Evolutionary conservation across 2,329 filamentous ascomycete genomes (phyloP).

Genomic region (Diaporthe vexans): DNA sequence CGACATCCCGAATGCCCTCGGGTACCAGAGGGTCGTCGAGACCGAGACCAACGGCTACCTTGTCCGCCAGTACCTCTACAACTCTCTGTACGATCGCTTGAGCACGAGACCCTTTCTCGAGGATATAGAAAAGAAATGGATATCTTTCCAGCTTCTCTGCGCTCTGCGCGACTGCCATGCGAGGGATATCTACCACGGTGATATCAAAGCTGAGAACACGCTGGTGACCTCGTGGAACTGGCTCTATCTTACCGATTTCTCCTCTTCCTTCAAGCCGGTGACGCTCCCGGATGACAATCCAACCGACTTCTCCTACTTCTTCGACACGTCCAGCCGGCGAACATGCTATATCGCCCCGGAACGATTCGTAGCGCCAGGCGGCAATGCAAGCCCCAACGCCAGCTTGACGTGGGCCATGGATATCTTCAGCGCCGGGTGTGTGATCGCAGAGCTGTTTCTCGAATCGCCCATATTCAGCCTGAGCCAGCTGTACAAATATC

Average conservation of each 20-base stretch:
- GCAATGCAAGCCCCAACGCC: conserved; percentile 71
- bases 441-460: conserved; percentile 95
- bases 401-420: conserved; percentile 94
- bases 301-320: conserved; percentile 97
- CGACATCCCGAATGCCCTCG: conserved; percentile 90
- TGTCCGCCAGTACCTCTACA: conserved; percentile 95
- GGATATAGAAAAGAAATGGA: conserved; percentile 98
- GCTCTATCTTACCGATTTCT: conserved; percentile 98
- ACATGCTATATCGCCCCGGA: conserved; percentile 98
- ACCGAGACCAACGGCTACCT: conserved; percentile 93
- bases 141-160: conserved; percentile 94
- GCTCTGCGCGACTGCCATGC: conserved; percentile 92
- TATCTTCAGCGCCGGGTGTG: conserved; percentile 95
- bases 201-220: conserved; percentile 98
- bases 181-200: conserved; percentile 91
- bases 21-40: conserved; percentile 92
- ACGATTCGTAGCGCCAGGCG: conserved; percentile 82
- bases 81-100: conserved; percentile 95
- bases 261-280: conserved; percentile 93
- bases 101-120: conserved; percentile 97
- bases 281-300: conserved; percentile 96
- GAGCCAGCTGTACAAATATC: conserved; percentile 95
- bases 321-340: conserved; percentile 90
- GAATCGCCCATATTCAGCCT: conserved; percentile 98
- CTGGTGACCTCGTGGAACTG: conserved; percentile 99